A percentile compares a stretch with the other conserved stretches of the same genome.
These are phyloP conservation scores for Kwoniella heveanensis DNA, from an alignment of 768 basidiomycete species.

Conservation along the genomic window DNA sequence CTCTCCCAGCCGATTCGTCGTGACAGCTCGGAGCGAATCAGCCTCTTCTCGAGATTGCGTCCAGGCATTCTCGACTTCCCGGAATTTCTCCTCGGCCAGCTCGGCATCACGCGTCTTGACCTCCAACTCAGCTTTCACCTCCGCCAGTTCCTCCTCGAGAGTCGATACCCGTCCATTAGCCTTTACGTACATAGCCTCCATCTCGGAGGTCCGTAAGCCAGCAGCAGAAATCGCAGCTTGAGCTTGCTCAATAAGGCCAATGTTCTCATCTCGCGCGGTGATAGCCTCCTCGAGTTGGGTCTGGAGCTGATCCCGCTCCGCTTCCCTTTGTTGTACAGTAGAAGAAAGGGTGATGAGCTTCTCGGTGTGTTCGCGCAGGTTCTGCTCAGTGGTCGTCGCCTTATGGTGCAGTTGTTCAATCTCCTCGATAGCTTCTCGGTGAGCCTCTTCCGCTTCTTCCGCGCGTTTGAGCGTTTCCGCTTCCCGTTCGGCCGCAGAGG, in stretches of 20 bases:
- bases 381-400: constrained; percentile 64
- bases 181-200: constrained; percentile 71
- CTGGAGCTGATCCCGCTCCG: constrained; percentile 69
- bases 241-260: constrained; percentile 84
- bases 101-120: constrained; percentile 73
- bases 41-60: constrained; percentile 90
- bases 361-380: constrained; percentile 75
- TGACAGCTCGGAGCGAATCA: constrained; percentile 81
- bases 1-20: constrained; percentile 81
- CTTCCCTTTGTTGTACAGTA: constrained; percentile 73
- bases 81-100: constrained; percentile 65
- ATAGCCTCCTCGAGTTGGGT: constrained; percentile 72
- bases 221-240: constrained; percentile 74
- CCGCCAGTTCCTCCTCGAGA: constrained; percentile 75
- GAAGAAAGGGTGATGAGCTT: constrained; percentile 73
- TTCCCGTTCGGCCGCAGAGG: constrained; percentile 77
- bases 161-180: constrained; percentile 69
- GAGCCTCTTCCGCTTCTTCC: constrained; percentile 68
- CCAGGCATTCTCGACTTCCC: constrained; percentile 87
- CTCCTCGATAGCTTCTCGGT: constrained; percentile 66
- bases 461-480: constrained; percentile 74
- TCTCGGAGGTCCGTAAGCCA: constrained; percentile 74
- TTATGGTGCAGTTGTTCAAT: constrained; percentile 72
- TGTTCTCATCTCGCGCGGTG: constrained; percentile 75
- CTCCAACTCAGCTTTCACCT: constrained; percentile 80